Evolutionary conservation across 2,329 filamentous ascomycete species (phyloP), one percentile per base, ranked within the genome.

Genomic region (Botrytis fabae): DNA sequence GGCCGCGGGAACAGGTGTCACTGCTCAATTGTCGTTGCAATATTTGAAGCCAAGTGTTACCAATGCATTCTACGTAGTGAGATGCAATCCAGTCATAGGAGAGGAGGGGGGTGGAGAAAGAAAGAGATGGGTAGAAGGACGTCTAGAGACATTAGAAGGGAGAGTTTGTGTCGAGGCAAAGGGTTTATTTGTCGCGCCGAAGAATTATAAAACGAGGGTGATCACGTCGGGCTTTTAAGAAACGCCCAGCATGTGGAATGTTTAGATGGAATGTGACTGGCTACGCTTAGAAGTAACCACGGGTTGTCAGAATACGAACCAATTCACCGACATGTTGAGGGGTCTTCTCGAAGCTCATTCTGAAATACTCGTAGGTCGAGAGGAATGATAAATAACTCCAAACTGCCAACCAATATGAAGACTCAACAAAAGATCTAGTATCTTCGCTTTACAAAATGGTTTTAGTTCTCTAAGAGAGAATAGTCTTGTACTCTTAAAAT

Each of bases 31-130:
- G 48, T 83, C 88, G 74, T 79, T 94, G 66, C 85, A 86, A 70
- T 95, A 94, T 80, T 84, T 87, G 61, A 86, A 85, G 73, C 90
- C 89, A 0, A 89, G 90, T 12, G 81, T 85, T 51, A 86, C 88
- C 57, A 86, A 87, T 70, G 83, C 85, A 57, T 92, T 92, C 80
- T 93, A 93, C 81, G 84, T 91, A 46, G 82, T 94, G 10, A 84
- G 85, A 72, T 84, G 85, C 20, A 80, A 83, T 69, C 85, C 86
- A 61, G 80, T 86, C 72, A 77, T 78, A 72, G 79, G 77, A 73
- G 81, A 81, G 3, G 81, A 64, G 22, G 71, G 66, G 25, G 65
- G 44, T 9, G 44, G 65, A 16, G 71, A 70, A 44, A 70, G 66
- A 48, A 70, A 73, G 44, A 80, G 84, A 70, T 90, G 86, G 83